Evolutionary conservation across 2,329 filamentous ascomycete genomes (phyloP).

Genomic region (Cytospora piceae): DNA sequence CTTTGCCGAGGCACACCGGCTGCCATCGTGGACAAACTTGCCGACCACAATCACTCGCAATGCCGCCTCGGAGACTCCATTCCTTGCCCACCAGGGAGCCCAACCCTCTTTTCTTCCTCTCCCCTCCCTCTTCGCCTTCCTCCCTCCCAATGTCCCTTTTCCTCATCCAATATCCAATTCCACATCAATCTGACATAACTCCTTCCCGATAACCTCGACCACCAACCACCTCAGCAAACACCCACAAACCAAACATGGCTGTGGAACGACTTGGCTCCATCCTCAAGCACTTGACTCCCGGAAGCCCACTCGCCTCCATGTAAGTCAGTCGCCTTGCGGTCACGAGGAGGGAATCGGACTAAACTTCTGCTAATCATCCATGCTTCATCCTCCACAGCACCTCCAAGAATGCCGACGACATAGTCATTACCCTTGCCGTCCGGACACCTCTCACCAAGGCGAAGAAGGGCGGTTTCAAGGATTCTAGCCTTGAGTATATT

Average conservation of each 20-base stretch:
- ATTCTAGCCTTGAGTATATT: constrained; percentile 86
- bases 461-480: constrained; percentile 92
- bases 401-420: constrained; percentile 90
- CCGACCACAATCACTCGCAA: constrained; percentile 14
- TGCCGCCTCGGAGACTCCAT: constrained; percentile 13
- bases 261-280: constrained; percentile 85
- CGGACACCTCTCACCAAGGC: constrained; percentile 89
- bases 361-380: constrained; percentile 27
- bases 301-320: constrained; percentile 75
- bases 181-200: neutral
- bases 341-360: neutral
- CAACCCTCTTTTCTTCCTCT: neutral
- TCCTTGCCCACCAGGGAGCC: neutral
- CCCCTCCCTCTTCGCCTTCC: neutral
- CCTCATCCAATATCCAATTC: too few relatives aligned
- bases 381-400: constrained; percentile 58
- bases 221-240: neutral
- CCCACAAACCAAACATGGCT: constrained; percentile 62
- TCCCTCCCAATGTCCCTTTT: neutral
- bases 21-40: constrained; percentile 12
- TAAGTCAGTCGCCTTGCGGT: constrained; percentile 50
- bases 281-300: constrained; percentile 81
- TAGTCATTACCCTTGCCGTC: constrained; percentile 92
- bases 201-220: neutral
- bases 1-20: constrained; percentile 23